Evolutionary conservation across 2,329 filamentous ascomycete genomes (phyloP).

Genomic region (Monosporascus sp.): DNA sequence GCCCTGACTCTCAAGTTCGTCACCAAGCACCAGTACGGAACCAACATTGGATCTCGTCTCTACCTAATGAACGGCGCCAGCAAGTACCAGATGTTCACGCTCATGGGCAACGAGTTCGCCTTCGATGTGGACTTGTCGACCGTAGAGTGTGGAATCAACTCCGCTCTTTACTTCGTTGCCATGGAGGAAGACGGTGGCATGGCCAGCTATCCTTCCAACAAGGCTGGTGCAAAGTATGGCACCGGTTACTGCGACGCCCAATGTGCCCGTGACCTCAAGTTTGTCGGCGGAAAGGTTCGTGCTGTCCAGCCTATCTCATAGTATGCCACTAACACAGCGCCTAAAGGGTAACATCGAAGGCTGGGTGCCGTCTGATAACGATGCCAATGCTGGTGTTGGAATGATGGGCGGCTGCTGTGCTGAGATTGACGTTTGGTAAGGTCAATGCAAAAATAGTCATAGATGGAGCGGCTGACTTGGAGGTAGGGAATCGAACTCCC

Average conservation of each 20-base stretch:
- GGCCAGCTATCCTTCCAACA: conserved; percentile 41
- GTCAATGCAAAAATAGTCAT: background rate
- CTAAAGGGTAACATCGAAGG: conserved; percentile 40
- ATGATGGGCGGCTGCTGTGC: conserved; percentile 50
- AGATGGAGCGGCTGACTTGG: conserved; percentile 5
- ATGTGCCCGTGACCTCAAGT: conserved; percentile 45
- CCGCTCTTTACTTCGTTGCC: conserved; percentile 53
- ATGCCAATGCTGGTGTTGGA: conserved; percentile 46
- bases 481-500: conserved; percentile 49
- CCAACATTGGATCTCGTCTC: conserved; percentile 42
- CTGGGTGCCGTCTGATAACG: conserved; percentile 43
- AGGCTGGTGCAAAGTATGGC: conserved; percentile 41
- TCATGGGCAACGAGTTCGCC: conserved; percentile 56
- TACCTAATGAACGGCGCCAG: conserved; percentile 53
- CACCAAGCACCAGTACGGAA: conserved; percentile 40
- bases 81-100: conserved; percentile 54
- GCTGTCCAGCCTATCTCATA: background rate
- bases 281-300: conserved; percentile 40
- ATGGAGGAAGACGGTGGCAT: conserved; percentile 53
- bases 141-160: conserved; percentile 58
- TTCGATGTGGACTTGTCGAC: conserved; percentile 61
- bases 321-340: conserved; percentile 2
- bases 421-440: conserved; percentile 55
- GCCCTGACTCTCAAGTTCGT: conserved; percentile 47
- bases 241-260: conserved; percentile 53